Evolutionary conservation across 108 stramenopile species (phyloP).

Genomic region (Nitzschia palea): DNA sequence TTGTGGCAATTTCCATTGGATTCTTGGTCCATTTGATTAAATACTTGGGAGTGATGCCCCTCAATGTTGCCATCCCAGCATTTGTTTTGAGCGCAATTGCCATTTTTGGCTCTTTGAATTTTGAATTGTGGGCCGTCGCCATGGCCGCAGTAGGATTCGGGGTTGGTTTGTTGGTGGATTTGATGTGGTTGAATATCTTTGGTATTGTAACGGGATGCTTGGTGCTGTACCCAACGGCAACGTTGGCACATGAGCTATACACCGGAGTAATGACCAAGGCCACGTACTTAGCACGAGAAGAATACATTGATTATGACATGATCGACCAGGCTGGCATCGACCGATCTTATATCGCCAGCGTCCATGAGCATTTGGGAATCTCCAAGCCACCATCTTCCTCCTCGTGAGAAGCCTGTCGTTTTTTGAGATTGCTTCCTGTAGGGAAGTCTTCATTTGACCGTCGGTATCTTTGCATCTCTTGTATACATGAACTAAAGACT

Average conservation of each 20-base stretch:
- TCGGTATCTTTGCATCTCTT: too few relatives aligned
- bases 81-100: slow-evolving; percentile 24
- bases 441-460: too few relatives aligned
- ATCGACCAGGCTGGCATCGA: slow-evolving; percentile 16
- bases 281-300: slow-evolving; percentile 14
- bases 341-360: background rate
- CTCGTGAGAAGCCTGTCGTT: background rate
- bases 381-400: background rate
- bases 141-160: slow-evolving; percentile 17
- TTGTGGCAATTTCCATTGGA: slow-evolving; percentile 9
- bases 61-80: slow-evolving; percentile 15
- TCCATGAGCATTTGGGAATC: slow-evolving; percentile 1
- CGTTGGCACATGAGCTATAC: slow-evolving; percentile 12
- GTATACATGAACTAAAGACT: too few relatives aligned
- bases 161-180: slow-evolving; percentile 12
- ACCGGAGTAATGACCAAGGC: slow-evolving; percentile 23
- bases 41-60: slow-evolving; percentile 14
- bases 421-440: too few relatives aligned
- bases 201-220: slow-evolving; percentile 13
- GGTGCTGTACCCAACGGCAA: slow-evolving; percentile 23
- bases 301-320: slow-evolving; percentile 16
- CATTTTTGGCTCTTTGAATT: slow-evolving; percentile 24
- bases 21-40: slow-evolving; percentile 1
- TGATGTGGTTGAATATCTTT: slow-evolving; percentile 5
- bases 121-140: slow-evolving; percentile 26